Conservation (phyloP, 495 filamentous ascomycete genomes). For the Lindgomyces ingoldianus region DNA sequence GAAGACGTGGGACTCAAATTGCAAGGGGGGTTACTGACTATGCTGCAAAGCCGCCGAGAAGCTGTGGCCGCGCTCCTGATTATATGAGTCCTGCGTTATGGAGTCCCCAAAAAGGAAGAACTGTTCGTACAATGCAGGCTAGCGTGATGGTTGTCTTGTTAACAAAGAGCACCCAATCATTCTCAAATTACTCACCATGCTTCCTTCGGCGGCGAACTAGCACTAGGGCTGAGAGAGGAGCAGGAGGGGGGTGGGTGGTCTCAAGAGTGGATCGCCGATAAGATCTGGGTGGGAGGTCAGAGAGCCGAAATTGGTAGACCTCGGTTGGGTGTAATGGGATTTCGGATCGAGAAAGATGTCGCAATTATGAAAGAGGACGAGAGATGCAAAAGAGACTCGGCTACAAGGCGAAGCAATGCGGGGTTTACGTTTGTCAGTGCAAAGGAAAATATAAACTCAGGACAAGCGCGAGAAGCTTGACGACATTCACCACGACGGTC, state of each 20-base stretch:
- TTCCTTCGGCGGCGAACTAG: neutral
- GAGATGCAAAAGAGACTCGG: neutral
- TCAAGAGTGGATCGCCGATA: neutral
- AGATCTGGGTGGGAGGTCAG: neutral
- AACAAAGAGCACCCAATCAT: neutral
- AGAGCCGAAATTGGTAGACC: neutral
- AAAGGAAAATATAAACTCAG: neutral
- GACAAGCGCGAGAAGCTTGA: neutral
- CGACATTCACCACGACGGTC: neutral
- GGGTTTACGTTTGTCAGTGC: neutral
- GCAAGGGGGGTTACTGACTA: conserved; percentile 52
- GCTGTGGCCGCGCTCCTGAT: conserved; percentile 63
- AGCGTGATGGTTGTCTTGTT: neutral
- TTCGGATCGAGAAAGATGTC: neutral
- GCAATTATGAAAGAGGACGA: neutral
- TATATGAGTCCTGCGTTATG: conserved; percentile 65
- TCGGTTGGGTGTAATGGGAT: neutral
- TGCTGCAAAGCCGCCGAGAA: conserved; percentile 71
- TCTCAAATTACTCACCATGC: conserved; percentile 1
- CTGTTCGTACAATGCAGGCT: conserved; percentile 52
- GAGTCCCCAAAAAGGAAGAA: conserved; percentile 83
- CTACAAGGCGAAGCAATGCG: neutral
- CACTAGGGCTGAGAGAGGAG: neutral
- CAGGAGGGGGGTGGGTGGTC: neutral
- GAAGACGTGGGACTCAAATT: too few relatives aligned